These are phyloP conservation scores for Dioscorea cayenensis DNA, from an alignment of 116 monocot genomes.

Conservation along the genomic window DNA sequence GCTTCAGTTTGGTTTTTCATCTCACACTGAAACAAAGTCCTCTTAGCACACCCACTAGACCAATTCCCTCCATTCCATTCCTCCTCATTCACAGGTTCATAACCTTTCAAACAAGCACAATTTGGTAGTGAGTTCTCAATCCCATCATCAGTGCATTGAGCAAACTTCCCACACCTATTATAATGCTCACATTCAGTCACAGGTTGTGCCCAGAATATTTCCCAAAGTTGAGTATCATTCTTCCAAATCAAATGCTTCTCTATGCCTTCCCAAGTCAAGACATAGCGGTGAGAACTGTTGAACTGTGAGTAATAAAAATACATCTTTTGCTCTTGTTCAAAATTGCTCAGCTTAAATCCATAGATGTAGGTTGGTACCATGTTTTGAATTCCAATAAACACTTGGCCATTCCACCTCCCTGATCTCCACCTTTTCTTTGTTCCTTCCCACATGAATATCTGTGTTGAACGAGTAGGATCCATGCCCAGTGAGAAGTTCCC, in stretches of 20 bases:
- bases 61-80: constrained; percentile 5
- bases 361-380: constrained; percentile 33
- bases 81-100: neutral
- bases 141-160: constrained; percentile 22
- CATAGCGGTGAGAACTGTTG: constrained; percentile 25
- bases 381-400: constrained; percentile 23
- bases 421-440: constrained; percentile 26
- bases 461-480: constrained; percentile 23
- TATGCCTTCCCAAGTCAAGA: constrained; percentile 19
- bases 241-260: constrained; percentile 18
- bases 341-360: constrained; percentile 33
- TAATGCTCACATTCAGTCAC: constrained; percentile 23
- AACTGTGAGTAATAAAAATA: constrained; percentile 25
- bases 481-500: constrained; percentile 39
- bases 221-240: constrained; percentile 10
- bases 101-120: constrained; percentile 24
- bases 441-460: constrained; percentile 35
- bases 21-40: constrained; percentile 10
- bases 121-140: neutral
- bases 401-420: constrained; percentile 40
- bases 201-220: constrained; percentile 7
- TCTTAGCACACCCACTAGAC: neutral
- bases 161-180: constrained; percentile 26
- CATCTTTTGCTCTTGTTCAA: constrained; percentile 32
- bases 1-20: neutral